Evolutionary conservation across 495 filamentous ascomycete genomes (phyloP).

Genomic region (Xylaria acuta): DNA sequence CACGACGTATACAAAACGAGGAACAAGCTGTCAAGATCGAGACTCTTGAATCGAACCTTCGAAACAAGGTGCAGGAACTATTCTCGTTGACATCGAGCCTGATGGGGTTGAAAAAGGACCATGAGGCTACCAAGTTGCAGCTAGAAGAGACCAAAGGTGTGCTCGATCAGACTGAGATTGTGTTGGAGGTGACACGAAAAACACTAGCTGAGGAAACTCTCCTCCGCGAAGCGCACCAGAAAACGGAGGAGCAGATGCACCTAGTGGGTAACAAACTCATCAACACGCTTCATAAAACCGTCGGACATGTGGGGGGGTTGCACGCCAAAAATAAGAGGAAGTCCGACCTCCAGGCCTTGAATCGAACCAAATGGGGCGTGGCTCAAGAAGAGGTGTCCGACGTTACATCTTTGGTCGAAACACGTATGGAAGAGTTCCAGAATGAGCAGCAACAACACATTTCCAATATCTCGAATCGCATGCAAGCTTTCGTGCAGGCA

Average conservation of each 20-base stretch:
- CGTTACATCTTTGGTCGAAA: constrained; percentile 77
- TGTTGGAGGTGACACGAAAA: constrained; percentile 75
- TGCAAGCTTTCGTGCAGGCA: constrained; percentile 72
- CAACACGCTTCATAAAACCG: constrained; percentile 73
- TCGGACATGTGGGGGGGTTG: constrained; percentile 78
- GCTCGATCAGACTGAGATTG: constrained; percentile 84
- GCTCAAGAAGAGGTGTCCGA: constrained; percentile 76
- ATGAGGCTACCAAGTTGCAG: constrained; percentile 71
- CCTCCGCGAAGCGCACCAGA: constrained; percentile 81
- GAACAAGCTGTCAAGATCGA: constrained; percentile 93
- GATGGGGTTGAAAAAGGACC: constrained; percentile 82
- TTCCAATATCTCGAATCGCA: constrained; percentile 67
- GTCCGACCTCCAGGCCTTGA: constrained; percentile 78
- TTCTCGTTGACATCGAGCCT: constrained; percentile 84
- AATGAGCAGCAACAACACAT: constrained; percentile 72
- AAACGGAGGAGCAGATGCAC: constrained; percentile 78
- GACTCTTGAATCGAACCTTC: constrained; percentile 84
- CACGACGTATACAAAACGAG: constrained; percentile 86
- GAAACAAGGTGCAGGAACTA: constrained; percentile 90
- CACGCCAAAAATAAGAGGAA: constrained; percentile 84
- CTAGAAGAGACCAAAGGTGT: constrained; percentile 80
- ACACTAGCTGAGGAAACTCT: constrained; percentile 79
- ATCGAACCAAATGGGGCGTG: constrained; percentile 77
- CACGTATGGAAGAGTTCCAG: constrained; percentile 71
- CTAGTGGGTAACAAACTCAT: constrained; percentile 76